These are phyloP conservation scores for Hanseniaspora lindneri DNA, from an alignment of 805 yeast species.

Conservation along the genomic window DNA sequence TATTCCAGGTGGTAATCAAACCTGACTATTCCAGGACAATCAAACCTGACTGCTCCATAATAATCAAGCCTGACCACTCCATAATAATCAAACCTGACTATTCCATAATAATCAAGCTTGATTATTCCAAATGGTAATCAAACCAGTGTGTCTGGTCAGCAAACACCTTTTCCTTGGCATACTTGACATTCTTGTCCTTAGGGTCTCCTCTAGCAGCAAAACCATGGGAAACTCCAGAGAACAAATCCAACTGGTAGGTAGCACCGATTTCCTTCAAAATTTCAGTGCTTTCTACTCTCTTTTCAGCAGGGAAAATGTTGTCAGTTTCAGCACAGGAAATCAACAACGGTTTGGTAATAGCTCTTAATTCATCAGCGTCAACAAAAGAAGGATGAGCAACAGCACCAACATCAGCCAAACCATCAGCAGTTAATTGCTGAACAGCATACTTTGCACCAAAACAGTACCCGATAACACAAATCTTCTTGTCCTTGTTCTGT, in stretches of 20 bases:
- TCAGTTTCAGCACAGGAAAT: slow-evolving; percentile 71
- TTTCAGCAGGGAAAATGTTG: slow-evolving; percentile 46
- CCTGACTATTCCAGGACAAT: too few species aligned
- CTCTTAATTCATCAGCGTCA: slow-evolving; percentile 49
- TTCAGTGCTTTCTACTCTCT: slow-evolving; percentile 50
- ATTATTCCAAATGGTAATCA: slow-evolving; percentile 12
- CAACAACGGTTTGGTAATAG: slow-evolving; percentile 48
- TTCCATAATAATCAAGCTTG: not conserved
- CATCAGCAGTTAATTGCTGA: slow-evolving; percentile 33
- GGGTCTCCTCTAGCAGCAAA: slow-evolving; percentile 70
- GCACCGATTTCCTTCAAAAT: slow-evolving; percentile 43
- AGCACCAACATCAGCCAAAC: slow-evolving; percentile 49
- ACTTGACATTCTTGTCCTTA: slow-evolving; percentile 38
- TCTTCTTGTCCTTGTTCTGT: slow-evolving; percentile 36
- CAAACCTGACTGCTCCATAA: too few species aligned
- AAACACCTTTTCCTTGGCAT: slow-evolving; percentile 58
- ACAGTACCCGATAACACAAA: slow-evolving; percentile 67
- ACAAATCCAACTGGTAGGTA: slow-evolving; percentile 49
- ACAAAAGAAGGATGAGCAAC: slow-evolving; percentile 78
- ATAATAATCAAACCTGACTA: too few species aligned
- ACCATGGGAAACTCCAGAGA: slow-evolving; percentile 61
- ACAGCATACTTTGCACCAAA: slow-evolving; percentile 67
- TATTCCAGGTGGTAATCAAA: too few species aligned
- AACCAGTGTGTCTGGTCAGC: slow-evolving; percentile 30
- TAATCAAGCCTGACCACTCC: too few species aligned